Base-by-base conservation (phyloP, 148 eudicot genomes). In the Amaranthus cruentus region DNA sequence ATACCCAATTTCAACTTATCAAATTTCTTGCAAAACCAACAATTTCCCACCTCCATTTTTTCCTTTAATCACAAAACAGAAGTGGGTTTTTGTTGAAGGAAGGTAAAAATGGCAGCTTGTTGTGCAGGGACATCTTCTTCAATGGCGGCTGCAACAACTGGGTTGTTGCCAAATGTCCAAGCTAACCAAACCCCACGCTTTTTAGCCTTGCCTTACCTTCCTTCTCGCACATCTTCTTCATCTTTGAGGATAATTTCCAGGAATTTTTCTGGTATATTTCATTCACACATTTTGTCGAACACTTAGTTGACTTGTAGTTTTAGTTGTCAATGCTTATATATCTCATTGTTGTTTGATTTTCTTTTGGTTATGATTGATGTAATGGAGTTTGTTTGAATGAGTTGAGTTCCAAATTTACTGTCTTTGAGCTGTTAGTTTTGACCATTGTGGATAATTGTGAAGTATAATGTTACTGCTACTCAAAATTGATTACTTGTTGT, bases 111-210 rank as follows among this genome's bases (percentile, higher is more conserved):
- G 85, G 86, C 90, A 50, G 68, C 78, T 67, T 78, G 81, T 57
- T 77, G 43, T 76, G 80, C 84, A 47, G 83, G 79, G 69, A 80
- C 88, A 48, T 76, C 91, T 44, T 65, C 93, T 68, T 88, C 97
- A 73, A 85, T 90, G 96, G 91, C 93, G 78, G 82, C 90, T 79
- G 87, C 96, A 71, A 77, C 97, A 48, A 83, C 88, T 89, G 92
- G 84, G 58, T 78, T 91, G 72, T 64, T 81, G 61, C 90, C 88
- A 73, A 87, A 90, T 71, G 79, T 88, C 70, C 82, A 84, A 13
- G 69, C 79, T 52, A 49, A 74, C 59, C 73, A 62, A 56, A 61
- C 82, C 18, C 74, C 84, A 65, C 79, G 80, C 3, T 87, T 83
- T 83, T 74, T 84, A 47, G 89, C 85, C 13, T 76, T 91, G 75